Evolutionary conservation across 2,329 filamentous ascomycete genomes (phyloP).

Genomic region (Colletotrichum cordylinicola): DNA sequence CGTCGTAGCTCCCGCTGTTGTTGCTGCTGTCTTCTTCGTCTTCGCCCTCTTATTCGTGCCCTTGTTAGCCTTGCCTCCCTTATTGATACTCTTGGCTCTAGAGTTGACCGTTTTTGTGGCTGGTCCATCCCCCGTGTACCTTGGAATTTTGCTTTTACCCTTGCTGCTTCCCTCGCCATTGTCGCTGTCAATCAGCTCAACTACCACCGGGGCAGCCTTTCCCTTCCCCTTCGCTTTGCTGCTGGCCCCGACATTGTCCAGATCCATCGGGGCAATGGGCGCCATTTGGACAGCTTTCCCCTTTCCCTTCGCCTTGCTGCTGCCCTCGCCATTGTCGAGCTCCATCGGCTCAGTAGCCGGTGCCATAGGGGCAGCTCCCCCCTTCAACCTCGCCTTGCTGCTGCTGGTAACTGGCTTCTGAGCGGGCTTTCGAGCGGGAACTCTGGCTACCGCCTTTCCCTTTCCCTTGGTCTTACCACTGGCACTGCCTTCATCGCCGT

Average conservation of each 20-base stretch:
- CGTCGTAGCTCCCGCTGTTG: neutral
- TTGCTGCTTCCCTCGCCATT: neutral
- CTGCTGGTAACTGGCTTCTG: neutral
- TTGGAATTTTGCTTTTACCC: neutral
- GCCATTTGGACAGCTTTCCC: neutral
- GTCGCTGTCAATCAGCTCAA: neutral
- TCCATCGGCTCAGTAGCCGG: neutral
- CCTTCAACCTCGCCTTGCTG: neutral
- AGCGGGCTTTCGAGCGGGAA: neutral
- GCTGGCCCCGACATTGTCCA: too few relatives aligned
- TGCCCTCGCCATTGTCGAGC: neutral
- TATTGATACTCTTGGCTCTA: neutral
- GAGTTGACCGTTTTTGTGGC: neutral
- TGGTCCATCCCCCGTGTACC: neutral
- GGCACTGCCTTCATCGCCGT: neutral
- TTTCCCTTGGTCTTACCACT: neutral
- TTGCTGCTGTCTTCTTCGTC: neutral
- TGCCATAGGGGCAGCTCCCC: neutral
- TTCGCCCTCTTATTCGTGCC: neutral
- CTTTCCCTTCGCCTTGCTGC: neutral
- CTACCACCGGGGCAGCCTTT: neutral
- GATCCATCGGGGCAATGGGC: too few relatives aligned
- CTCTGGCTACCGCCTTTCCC: neutral
- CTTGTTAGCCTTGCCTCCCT: neutral
- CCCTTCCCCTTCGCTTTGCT: too few relatives aligned